Evolutionary conservation across 345 rosid species (phyloP), one percentile per base, ranked within the genome.

Genomic region (Syzygium aromaticum): DNA sequence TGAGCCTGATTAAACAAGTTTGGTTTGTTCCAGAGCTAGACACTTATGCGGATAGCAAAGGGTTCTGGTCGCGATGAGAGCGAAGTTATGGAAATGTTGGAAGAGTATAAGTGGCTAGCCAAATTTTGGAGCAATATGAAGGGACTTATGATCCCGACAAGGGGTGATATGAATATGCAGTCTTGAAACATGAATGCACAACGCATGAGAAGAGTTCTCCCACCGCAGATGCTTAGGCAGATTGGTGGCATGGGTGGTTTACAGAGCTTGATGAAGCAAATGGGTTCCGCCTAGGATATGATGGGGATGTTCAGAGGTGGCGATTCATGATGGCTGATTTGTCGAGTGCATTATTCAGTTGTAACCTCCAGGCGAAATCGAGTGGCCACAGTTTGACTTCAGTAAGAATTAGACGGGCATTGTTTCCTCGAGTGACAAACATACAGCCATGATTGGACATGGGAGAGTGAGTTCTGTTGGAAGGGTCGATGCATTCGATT

Each of bases 301-400:
- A 96, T 93, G 99, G 96, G 99, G 43, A 94, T 96, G 99, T 94
- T 97, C n/a, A 98, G 99, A 57, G 95, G 94, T 59, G 92, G 90
- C 3, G 92, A 51, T 7, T 30, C 46, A 4, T 67, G 17, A 67
- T 67, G 78, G 78, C 46, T 17, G 78, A 67, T 67, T 67, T 30
- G 78, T 30, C 17, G 8, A 17, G 43, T 17, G 46, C 19, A 16
- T 30, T 38, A 3, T 67, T 30, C 78, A 7, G 78, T 6, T 4
- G 22, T 67, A 67, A 67, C 43, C 78, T 67, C 78, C 8, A 6
- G 40, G 43, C 12, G 23, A 33, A 30, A 67, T 67, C 9, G 14
- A 67, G 78, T 38, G 40, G 78, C 78, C 43, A 2, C 23, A 16
- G 78, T 67, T 67, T 67, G 23, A 19, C 43, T 67, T 11, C 78